Conservation (phyloP, 2,329 filamentous ascomycete species). For the Stagonosporopsis rhizophila region DNA sequence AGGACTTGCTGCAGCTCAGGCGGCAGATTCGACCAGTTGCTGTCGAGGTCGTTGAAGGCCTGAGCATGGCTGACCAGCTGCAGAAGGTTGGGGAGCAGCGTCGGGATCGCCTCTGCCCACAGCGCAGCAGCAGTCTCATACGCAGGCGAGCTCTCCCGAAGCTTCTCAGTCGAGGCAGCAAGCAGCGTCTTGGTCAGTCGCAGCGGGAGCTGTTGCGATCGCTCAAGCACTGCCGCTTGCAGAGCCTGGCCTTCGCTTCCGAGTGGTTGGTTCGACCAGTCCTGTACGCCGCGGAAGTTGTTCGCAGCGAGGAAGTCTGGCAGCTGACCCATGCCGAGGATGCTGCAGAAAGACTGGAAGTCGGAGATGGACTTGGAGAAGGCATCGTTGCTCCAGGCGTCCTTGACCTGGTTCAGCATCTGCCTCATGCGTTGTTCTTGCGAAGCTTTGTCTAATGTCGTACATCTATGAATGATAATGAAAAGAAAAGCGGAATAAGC, state of each 20-base stretch:
- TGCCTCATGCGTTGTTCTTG: constrained; percentile 75
- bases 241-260: constrained; percentile 80
- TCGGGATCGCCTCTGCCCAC: constrained; percentile 84
- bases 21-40: constrained; percentile 80
- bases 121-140: constrained; percentile 78
- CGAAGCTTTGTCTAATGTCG: constrained; percentile 71
- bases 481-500: constrained; percentile 91
- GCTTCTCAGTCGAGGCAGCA: constrained; percentile 88
- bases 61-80: constrained; percentile 89
- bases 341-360: constrained; percentile 78
- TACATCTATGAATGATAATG: constrained; percentile 89
- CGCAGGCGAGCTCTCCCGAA: constrained; percentile 74
- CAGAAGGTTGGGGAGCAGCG: constrained; percentile 84
- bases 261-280: constrained; percentile 81
- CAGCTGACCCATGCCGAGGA: constrained; percentile 80
- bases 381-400: constrained; percentile 76
- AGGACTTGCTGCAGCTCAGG: constrained; percentile 79
- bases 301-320: constrained; percentile 78
- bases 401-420: constrained; percentile 83
- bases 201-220: constrained; percentile 78
- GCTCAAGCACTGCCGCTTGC: constrained; percentile 78
- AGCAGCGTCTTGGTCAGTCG: constrained; percentile 89
- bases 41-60: constrained; percentile 81
- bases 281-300: constrained; percentile 75
- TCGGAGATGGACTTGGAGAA: constrained; percentile 74